Conservation (phyloP, 2,329 filamentous ascomycete species). For the Colletotrichum sp. region DNA sequence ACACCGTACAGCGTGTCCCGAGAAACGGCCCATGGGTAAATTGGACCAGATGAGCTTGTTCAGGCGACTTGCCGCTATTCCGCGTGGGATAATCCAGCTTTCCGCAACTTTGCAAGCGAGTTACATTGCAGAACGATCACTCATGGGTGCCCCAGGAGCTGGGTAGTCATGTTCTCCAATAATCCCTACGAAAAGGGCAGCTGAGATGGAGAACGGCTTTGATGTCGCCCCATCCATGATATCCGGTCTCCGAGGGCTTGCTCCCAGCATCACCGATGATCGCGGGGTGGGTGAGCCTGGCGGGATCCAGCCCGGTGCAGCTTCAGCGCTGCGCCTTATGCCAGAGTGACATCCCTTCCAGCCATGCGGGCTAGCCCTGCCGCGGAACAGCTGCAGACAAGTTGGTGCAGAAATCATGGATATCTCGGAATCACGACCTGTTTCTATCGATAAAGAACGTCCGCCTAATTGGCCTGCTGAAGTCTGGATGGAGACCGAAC, state of each 20-base stretch:
- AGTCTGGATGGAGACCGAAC: background rate
- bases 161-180: background rate
- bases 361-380: conserved; percentile 8
- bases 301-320: background rate
- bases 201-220: background rate
- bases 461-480: background rate
- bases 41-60: background rate
- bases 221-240: background rate
- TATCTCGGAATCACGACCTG: background rate
- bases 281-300: background rate
- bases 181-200: background rate
- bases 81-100: background rate
- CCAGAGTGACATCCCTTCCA: background rate
- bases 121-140: background rate
- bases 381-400: background rate
- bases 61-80: background rate
- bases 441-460: background rate
- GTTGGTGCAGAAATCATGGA: background rate
- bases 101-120: background rate
- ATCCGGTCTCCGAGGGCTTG: background rate
- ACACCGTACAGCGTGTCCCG: background rate
- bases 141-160: background rate
- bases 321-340: background rate
- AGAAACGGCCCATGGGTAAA: background rate
- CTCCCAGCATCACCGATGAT: background rate